Evolutionary conservation across 495 filamentous ascomycete genomes (phyloP).

Genomic region (Melanomma pulvis-pyrius): DNA sequence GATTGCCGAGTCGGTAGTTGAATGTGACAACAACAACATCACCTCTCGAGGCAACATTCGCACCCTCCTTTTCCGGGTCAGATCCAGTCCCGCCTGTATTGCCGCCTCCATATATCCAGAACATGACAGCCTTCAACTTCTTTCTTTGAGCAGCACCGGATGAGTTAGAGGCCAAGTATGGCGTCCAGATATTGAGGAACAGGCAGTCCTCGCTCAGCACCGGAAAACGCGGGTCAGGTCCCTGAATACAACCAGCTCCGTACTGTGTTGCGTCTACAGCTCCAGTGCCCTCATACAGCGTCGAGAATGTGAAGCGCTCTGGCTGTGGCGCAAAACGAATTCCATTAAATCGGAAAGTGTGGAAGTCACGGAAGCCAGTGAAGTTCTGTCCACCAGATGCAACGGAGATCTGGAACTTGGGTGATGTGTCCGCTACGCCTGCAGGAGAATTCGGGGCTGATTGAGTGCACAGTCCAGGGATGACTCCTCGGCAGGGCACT

Average conservation of each 20-base stretch:
- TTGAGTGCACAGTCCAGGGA: slow-evolving; percentile 37
- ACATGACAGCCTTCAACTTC: slow-evolving; percentile 42
- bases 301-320: slow-evolving; percentile 44
- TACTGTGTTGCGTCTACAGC: slow-evolving; percentile 31
- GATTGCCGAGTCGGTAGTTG: slow-evolving; percentile 32
- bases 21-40: slow-evolving; percentile 51
- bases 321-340: slow-evolving; percentile 49
- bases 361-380: slow-evolving; percentile 47
- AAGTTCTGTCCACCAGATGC: slow-evolving; percentile 33
- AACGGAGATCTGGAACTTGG: slow-evolving; percentile 30
- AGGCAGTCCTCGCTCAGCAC: slow-evolving; percentile 42
- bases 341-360: slow-evolving; percentile 49
- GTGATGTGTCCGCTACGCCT: slow-evolving; percentile 30
- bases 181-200: slow-evolving; percentile 50
- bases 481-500: slow-evolving; percentile 1
- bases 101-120: slow-evolving; percentile 49
- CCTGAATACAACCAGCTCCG: neutral
- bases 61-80: slow-evolving; percentile 48
- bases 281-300: slow-evolving; percentile 40
- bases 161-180: slow-evolving; percentile 40
- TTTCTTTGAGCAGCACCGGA: slow-evolving; percentile 11
- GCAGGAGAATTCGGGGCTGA: slow-evolving; percentile 31
- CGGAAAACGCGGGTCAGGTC: neutral
- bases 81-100: slow-evolving; percentile 44
- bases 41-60: slow-evolving; percentile 51